A percentile compares a stretch with the other conserved stretches of the same genome.
Conservation (phyloP, 2,329 filamentous ascomycete species). For the Phaeosphaeria sp. region DNA sequence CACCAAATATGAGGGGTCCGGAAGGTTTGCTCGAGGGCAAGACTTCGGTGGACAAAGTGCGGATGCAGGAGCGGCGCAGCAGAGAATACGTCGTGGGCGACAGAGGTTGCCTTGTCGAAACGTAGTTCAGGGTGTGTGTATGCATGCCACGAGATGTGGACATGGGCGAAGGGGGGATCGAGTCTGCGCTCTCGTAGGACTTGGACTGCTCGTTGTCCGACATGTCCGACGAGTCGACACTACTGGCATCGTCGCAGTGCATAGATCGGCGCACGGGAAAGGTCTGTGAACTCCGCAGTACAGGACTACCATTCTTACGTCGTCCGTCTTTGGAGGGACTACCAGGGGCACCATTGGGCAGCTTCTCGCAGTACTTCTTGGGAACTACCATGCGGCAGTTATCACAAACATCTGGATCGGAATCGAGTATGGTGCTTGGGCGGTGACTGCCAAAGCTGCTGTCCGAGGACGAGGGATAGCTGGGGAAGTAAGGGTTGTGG, state of each 20-base stretch:
- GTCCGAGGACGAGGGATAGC: conserved; percentile 38
- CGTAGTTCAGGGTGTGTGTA: conserved; percentile 63
- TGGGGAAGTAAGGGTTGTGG: conserved; percentile 60
- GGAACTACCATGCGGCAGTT: conserved; percentile 64
- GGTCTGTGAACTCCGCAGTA: conserved; percentile 61
- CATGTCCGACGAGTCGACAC: conserved; percentile 44
- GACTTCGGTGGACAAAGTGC: conserved; percentile 63
- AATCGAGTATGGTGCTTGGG: conserved; percentile 47
- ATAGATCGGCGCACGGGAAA: conserved; percentile 57
- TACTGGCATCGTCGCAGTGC: conserved; percentile 37
- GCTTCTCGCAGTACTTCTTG: conserved; percentile 59
- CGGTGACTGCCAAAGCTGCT: conserved; percentile 40
- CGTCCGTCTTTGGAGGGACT: conserved; percentile 57
- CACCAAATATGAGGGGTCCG: conserved; percentile 65
- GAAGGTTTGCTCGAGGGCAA: conserved; percentile 63
- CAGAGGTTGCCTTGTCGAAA: conserved; percentile 63
- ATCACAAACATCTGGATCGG: conserved; percentile 62
- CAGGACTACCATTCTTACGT: conserved; percentile 59
- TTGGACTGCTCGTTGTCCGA: conserved; percentile 49
- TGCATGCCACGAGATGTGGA: conserved; percentile 53
- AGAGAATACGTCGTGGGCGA: conserved; percentile 61
- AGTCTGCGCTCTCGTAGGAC: conserved; percentile 44
- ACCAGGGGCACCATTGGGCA: conserved; percentile 61
- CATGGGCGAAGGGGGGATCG: conserved; percentile 50
- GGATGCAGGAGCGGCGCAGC: conserved; percentile 63